phyloP scores from a whole-genome alignment of 345 rosid genomes.

The Populus ilicifolia region DNA sequence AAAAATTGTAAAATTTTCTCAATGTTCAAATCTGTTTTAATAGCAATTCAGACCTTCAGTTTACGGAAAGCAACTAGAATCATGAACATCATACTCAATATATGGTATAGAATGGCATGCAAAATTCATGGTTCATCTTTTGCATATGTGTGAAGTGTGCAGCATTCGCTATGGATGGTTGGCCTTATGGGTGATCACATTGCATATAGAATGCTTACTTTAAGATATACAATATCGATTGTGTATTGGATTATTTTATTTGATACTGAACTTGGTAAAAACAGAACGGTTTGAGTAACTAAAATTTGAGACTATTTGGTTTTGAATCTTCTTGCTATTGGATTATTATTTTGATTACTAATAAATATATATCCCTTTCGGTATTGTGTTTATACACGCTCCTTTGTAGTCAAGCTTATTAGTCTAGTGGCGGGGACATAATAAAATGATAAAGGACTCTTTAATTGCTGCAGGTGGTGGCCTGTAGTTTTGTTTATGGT shows the following conservation, averaged over 20 bases:
- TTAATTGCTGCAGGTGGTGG: constrained; percentile 64
- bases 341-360: too few relatives aligned
- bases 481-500: constrained; percentile 82
- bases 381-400: neutral
- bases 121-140: neutral
- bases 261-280: neutral
- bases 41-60: neutral
- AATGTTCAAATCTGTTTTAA: neutral
- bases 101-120: neutral
- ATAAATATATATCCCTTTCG: neutral
- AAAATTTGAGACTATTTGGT: too few relatives aligned
- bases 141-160: neutral
- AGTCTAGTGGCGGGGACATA: neutral
- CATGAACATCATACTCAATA: neutral
- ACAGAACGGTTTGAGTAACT: neutral
- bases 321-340: too few relatives aligned
- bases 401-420: neutral
- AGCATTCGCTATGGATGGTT: neutral
- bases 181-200: neutral
- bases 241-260: neutral
- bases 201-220: neutral
- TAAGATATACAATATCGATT: neutral
- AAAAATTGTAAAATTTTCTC: neutral
- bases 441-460: neutral
- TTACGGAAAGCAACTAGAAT: neutral